These are phyloP conservation scores for Castanea mollissima DNA, from an alignment of 306 rosid genomes.

Conservation along the genomic window DNA sequence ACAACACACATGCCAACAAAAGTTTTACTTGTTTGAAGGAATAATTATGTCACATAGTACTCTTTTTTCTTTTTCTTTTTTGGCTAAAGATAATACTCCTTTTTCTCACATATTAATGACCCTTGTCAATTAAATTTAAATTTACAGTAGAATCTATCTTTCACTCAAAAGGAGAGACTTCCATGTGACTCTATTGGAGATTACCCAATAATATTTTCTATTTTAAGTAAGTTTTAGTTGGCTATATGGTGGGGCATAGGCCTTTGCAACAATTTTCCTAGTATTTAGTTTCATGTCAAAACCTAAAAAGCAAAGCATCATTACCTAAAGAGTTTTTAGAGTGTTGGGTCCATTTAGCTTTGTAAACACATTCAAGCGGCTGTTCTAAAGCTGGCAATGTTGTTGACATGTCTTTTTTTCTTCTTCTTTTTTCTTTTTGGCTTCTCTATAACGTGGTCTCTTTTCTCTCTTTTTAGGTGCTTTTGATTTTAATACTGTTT, in stretches of 20 bases:
- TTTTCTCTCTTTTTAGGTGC: not conserved
- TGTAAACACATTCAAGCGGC: slow-evolving; percentile 27
- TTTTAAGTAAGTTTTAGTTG: slow-evolving; percentile 7
- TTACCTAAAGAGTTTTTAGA: slow-evolving; percentile 27
- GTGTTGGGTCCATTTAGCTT: slow-evolving; percentile 25
- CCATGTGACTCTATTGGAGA: too few species aligned
- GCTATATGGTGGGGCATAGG: slow-evolving; percentile 35
- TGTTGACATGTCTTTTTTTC: slow-evolving; percentile 26
- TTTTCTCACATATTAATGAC: too few species aligned
- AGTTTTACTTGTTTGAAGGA: slow-evolving; percentile 1
- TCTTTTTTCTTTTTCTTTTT: too few species aligned
- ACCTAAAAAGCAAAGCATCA: slow-evolving; percentile 25
- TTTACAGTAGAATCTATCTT: too few species aligned
- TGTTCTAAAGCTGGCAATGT: slow-evolving; percentile 47
- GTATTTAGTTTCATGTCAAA: slow-evolving; percentile 19
- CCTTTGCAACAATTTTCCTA: slow-evolving; percentile 15
- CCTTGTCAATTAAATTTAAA: too few species aligned
- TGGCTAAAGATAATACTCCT: too few species aligned
- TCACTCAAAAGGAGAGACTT: too few species aligned
- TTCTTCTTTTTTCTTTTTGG: not conserved
- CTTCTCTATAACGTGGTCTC: slow-evolving; percentile 10
- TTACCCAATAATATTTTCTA: too few species aligned
- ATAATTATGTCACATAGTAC: too few species aligned
- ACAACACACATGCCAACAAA: not conserved
- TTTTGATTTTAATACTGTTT: slow-evolving; percentile 1